Conservation (phyloP, 441 rosid genomes). For the Euphorbia corollata region DNA sequence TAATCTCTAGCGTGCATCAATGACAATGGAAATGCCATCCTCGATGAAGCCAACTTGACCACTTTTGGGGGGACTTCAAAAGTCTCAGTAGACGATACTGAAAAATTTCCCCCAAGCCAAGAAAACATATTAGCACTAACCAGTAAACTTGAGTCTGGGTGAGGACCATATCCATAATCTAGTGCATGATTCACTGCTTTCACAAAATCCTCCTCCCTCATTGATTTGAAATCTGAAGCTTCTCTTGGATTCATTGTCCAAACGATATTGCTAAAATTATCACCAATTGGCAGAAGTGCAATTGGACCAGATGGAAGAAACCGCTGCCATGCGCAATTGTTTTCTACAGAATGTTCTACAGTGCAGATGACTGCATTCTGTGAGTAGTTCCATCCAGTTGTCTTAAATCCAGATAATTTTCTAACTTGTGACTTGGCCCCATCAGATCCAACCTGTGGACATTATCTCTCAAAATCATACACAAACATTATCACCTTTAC, state of each 20-base stretch:
- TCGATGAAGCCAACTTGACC: constrained; percentile 65
- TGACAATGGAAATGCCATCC: constrained; percentile 87
- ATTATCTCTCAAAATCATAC: background rate
- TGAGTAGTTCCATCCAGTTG: constrained; percentile 81
- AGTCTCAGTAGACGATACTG: constrained; percentile 41
- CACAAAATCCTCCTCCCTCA: constrained; percentile 70
- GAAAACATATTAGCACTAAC: constrained; percentile 37
- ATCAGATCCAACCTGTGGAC: constrained; percentile 83
- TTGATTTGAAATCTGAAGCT: constrained; percentile 50
- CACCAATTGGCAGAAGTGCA: constrained; percentile 82
- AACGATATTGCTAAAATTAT: constrained; percentile 81
- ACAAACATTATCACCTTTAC: constrained; percentile 7
- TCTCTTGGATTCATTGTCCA: constrained; percentile 89
- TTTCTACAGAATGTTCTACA: constrained; percentile 67
- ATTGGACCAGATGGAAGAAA: constrained; percentile 88
- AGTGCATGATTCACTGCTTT: constrained; percentile 71
- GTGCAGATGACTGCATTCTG: constrained; percentile 93
- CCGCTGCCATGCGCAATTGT: constrained; percentile 83
- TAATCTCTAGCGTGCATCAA: constrained; percentile 66
- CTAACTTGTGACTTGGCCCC: constrained; percentile 84
- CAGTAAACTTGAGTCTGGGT: constrained; percentile 48
- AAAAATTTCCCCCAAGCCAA: constrained; percentile 45
- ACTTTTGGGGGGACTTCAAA: constrained; percentile 80
- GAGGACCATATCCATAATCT: constrained; percentile 79
- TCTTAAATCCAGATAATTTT: constrained; percentile 69